Conservation (phyloP, 768 basidiomycete species). For the Mycena floridula region DNA sequence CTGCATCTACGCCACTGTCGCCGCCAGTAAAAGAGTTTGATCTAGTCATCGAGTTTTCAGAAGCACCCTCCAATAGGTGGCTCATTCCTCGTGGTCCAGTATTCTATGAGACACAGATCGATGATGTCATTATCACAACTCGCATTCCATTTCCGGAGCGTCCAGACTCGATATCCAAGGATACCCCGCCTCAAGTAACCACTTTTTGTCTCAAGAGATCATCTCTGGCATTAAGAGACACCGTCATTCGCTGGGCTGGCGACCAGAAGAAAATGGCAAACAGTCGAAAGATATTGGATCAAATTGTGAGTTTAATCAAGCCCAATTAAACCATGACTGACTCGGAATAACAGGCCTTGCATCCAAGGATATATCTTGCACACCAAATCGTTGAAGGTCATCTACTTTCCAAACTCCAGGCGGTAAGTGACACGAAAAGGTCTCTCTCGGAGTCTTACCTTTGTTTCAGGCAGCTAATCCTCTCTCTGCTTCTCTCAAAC, state of each 20-base stretch:
- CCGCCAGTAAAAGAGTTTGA: conserved; percentile 55
- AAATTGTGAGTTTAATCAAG: conserved; percentile 39
- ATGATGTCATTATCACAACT: conserved; percentile 37
- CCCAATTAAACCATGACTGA: too few species aligned
- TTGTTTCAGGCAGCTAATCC: conserved; percentile 35
- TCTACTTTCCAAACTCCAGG: conserved; percentile 52
- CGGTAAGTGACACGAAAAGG: conserved; percentile 30
- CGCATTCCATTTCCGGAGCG: conserved; percentile 36
- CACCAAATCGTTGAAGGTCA: conserved; percentile 52
- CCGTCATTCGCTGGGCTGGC: conserved; percentile 56
- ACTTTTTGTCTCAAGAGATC: conserved; percentile 45
- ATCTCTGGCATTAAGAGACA: conserved; percentile 48
- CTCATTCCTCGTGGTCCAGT: conserved; percentile 58
- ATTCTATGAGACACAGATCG: conserved; percentile 35
- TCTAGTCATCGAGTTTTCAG: conserved; percentile 65
- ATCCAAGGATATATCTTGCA: conserved; percentile 46
- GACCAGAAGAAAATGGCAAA: conserved; percentile 44
- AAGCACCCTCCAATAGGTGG: conserved; percentile 58
- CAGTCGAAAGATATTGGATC: conserved; percentile 37
- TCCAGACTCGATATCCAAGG: not conserved
- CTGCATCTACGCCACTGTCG: conserved; percentile 9
- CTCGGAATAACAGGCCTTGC: too few species aligned
- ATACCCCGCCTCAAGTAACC: conserved; percentile 25
- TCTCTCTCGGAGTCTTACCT: not conserved
- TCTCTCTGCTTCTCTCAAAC: conserved; percentile 42